Conservation (phyloP, 495 filamentous ascomycete species). For the Aspergillus ellipticus region DNA sequence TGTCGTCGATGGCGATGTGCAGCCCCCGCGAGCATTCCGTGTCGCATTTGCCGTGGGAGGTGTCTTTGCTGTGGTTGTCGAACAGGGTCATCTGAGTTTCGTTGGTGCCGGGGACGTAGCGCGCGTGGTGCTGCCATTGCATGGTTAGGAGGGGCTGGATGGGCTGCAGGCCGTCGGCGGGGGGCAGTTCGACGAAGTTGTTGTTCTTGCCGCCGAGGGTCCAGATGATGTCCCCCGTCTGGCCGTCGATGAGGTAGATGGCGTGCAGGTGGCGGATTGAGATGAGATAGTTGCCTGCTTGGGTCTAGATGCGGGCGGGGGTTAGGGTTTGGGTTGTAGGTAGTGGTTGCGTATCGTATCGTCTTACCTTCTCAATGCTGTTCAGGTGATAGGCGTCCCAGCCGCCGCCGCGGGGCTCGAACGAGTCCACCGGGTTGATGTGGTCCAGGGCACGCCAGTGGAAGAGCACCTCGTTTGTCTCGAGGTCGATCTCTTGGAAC, state of each 20-base stretch:
- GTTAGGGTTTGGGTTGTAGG: neutral
- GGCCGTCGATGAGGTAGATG: slow-evolving; percentile 47
- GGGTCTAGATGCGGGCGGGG: neutral
- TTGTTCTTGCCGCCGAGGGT: slow-evolving; percentile 36
- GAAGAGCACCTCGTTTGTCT: slow-evolving; percentile 31
- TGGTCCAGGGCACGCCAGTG: slow-evolving; percentile 30
- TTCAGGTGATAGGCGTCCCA: slow-evolving; percentile 31
- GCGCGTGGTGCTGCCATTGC: slow-evolving; percentile 21
- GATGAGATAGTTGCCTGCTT: slow-evolving; percentile 48
- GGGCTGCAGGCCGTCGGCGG: neutral
- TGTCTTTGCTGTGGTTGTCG: slow-evolving; percentile 20
- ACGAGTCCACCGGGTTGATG: slow-evolving; percentile 18
- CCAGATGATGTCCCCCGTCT: slow-evolving; percentile 49
- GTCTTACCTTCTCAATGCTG: slow-evolving; percentile 21
- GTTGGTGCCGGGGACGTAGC: slow-evolving; percentile 20
- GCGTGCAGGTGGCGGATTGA: slow-evolving; percentile 47
- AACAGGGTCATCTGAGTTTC: slow-evolving; percentile 19
- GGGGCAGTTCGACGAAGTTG: slow-evolving; percentile 13
- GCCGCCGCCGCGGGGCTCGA: slow-evolving; percentile 1
- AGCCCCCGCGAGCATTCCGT: slow-evolving; percentile 21
- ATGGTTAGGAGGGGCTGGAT: slow-evolving; percentile 12
- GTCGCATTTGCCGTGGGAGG: slow-evolving; percentile 15
- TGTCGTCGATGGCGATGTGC: slow-evolving; percentile 18
- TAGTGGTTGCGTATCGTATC: neutral
- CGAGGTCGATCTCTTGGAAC: slow-evolving; percentile 41